Percentiles rank a stretch among this genome's conserved stretches.
These are phyloP conservation scores for Pleomassaria siparia DNA, from an alignment of 2,329 filamentous ascomycete species.

Conservation along the genomic window DNA sequence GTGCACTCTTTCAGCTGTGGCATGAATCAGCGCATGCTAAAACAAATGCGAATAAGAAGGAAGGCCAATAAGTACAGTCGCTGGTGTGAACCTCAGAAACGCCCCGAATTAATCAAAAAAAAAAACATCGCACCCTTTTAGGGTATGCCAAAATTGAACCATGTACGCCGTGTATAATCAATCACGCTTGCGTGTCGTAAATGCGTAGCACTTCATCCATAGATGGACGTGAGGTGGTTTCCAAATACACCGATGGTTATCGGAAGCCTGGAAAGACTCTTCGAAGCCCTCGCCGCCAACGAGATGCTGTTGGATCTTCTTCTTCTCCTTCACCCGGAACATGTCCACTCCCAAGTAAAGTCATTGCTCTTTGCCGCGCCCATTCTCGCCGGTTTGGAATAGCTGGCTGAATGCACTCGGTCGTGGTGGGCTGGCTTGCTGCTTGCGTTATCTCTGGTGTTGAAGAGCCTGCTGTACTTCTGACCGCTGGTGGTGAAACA, in stretches of 20 bases:
- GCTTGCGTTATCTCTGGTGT: neutral
- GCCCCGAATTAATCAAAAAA: neutral
- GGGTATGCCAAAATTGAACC: neutral
- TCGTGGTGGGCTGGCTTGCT: neutral
- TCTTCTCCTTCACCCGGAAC: constrained; percentile 25
- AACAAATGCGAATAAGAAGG: neutral
- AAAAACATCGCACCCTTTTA: neutral
- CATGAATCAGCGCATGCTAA: neutral
- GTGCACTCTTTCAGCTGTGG: neutral
- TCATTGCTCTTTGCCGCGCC: constrained; percentile 49
- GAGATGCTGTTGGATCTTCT: constrained; percentile 19
- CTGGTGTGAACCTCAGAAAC: neutral
- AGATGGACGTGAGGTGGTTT: neutral
- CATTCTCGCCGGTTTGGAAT: constrained; percentile 45
- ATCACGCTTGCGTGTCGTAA: neutral
- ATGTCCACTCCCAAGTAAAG: constrained; percentile 43
- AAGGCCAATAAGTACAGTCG: neutral
- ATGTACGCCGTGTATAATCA: neutral
- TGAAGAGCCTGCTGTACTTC: neutral
- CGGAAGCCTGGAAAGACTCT: constrained; percentile 39
- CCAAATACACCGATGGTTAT: constrained; percentile 5
- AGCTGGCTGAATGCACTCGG: constrained; percentile 11
- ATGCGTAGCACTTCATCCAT: neutral
- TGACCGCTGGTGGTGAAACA: neutral
- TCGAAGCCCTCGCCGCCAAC: constrained; percentile 32